These are phyloP conservation scores for Durotheca rogersii DNA, from an alignment of 495 filamentous ascomycete genomes.

Conservation along the genomic window DNA sequence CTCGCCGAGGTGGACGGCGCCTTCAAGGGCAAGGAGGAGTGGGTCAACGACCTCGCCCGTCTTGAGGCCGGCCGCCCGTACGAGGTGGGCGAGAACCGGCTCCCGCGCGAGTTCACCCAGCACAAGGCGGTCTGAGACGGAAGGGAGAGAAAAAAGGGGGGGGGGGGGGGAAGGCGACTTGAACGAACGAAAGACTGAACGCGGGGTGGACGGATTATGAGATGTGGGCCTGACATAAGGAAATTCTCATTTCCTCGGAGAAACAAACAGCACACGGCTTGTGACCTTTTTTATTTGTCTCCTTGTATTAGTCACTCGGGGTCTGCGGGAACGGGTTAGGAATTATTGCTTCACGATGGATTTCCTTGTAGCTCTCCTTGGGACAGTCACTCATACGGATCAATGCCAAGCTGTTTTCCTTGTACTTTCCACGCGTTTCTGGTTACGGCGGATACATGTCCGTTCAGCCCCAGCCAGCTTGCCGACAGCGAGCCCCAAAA, in stretches of 20 bases:
- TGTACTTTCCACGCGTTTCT: too few relatives aligned
- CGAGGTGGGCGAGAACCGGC: slow-evolving; percentile 58
- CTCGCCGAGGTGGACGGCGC: slow-evolving; percentile 50
- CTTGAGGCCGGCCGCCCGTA: slow-evolving; percentile 63
- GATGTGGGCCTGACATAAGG: too few relatives aligned
- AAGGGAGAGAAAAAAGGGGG: not conserved
- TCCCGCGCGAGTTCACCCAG: slow-evolving; percentile 53
- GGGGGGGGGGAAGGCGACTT: not conserved
- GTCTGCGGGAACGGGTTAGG: too few relatives aligned
- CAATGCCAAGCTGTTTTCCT: too few relatives aligned
- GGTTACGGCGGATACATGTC: too few relatives aligned
- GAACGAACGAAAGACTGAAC: too few relatives aligned
- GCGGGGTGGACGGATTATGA: too few relatives aligned
- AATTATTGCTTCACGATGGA: too few relatives aligned
- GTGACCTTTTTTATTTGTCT: not conserved
- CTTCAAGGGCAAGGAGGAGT: slow-evolving; percentile 51
- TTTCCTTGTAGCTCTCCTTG: too few relatives aligned
- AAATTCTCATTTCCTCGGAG: not conserved
- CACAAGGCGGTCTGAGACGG: slow-evolving; percentile 15
- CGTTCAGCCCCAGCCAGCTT: not conserved
- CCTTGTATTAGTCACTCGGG: not conserved
- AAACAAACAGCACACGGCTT: not conserved
- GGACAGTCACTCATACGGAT: too few relatives aligned
- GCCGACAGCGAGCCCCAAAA: slow-evolving; percentile 2
- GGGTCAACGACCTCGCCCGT: slow-evolving; percentile 80